These are phyloP conservation scores for Trametopsis cervina DNA, from an alignment of 768 basidiomycete species.

Conservation along the genomic window DNA sequence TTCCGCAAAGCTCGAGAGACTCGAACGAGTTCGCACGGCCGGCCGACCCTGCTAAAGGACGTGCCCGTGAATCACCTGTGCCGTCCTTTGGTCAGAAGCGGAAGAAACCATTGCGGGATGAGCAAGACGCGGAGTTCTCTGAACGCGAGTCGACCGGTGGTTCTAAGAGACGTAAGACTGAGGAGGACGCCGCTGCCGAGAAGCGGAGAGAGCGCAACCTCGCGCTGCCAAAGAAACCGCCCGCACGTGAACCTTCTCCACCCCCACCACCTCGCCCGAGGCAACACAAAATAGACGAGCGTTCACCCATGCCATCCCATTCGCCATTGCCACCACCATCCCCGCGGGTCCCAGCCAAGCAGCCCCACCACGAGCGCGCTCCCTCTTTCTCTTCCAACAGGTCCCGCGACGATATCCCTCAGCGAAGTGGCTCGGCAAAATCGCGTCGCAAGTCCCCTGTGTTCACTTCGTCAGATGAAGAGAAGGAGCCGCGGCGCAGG, in stretches of 20 bases:
- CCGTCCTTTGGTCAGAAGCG: conserved; percentile 1
- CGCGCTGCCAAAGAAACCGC: conserved; percentile 29
- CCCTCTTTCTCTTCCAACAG: conserved; percentile 2
- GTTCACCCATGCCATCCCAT: conserved; percentile 5
- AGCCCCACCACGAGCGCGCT: conserved; percentile 4
- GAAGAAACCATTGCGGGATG: conserved; percentile 10
- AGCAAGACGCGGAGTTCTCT: conserved; percentile 10
- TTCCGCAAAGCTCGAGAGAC: neutral
- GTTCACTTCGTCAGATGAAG: conserved; percentile 65
- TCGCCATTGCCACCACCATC: conserved; percentile 16
- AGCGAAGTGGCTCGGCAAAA: conserved; percentile 12
- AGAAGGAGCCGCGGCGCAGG: conserved; percentile 42
- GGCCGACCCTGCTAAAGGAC: conserved; percentile 1
- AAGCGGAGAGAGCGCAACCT: conserved; percentile 10
- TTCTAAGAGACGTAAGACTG: conserved; percentile 39
- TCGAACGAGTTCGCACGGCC: neutral
- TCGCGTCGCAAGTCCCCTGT: conserved; percentile 45
- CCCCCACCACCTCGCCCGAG: conserved; percentile 7
- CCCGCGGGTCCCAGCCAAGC: conserved; percentile 8
- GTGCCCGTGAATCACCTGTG: conserved; percentile 2
- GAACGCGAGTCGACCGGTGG: conserved; percentile 13
- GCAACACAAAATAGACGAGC: neutral
- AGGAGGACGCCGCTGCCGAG: conserved; percentile 22
- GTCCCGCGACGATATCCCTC: conserved; percentile 1
- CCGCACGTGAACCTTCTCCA: conserved; percentile 18